Conservation (phyloP, 345 rosid genomes). For the Cochlearia excelsa region DNA sequence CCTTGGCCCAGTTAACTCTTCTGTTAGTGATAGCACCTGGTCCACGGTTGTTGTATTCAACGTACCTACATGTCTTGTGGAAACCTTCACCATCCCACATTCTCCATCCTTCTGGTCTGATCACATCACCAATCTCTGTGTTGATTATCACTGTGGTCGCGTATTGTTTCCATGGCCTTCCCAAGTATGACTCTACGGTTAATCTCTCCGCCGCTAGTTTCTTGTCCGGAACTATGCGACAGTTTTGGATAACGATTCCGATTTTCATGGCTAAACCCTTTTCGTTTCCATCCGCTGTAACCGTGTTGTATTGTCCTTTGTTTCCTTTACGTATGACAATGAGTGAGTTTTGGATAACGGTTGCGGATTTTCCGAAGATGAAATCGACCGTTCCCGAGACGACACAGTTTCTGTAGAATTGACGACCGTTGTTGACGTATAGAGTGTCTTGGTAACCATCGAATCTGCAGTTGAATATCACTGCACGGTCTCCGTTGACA, state of each 20-base stretch:
- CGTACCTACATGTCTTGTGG: conserved; percentile 38
- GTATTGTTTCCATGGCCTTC: conserved; percentile 75
- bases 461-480: conserved; percentile 54
- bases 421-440: conserved; percentile 52
- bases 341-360: conserved; percentile 63
- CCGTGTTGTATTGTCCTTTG: conserved; percentile 47
- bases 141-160: conserved; percentile 62
- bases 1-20: conserved; percentile 58
- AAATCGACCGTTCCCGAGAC: conserved; percentile 74
- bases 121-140: conserved; percentile 51
- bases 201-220: conserved; percentile 40
- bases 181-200: conserved; percentile 49
- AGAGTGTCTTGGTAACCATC: conserved; percentile 77
- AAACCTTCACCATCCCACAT: conserved; percentile 41
- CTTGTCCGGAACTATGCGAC: conserved; percentile 68
- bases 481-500: conserved; percentile 50
- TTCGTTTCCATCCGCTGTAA: conserved; percentile 62
- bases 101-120: conserved; percentile 62
- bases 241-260: conserved; percentile 68
- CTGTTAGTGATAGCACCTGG: conserved; percentile 48
- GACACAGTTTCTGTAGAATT: conserved; percentile 64
- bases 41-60: conserved; percentile 62
- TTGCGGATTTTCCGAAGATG: conserved; percentile 64
- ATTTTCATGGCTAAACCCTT: conserved; percentile 30
- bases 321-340: conserved; percentile 54